Conservation (phyloP, 2,329 filamentous ascomycete species). For the Ceratocystis destructans region DNA sequence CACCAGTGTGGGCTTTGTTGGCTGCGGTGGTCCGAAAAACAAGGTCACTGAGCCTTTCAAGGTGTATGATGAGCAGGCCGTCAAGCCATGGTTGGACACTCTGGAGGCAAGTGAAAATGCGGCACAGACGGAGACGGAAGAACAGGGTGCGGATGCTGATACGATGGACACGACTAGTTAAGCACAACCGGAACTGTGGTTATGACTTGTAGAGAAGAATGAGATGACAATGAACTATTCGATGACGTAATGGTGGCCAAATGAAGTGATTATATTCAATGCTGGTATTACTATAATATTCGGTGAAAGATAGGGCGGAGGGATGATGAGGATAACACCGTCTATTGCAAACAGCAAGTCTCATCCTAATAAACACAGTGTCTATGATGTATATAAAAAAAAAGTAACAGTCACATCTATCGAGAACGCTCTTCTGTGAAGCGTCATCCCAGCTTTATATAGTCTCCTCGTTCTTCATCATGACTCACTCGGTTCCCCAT, state of each 20-base stretch:
- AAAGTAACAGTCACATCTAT: not conserved
- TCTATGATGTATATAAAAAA: not conserved
- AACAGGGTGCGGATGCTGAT: slow-evolving; percentile 29
- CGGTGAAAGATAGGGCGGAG: too few relatives aligned
- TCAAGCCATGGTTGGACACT: slow-evolving; percentile 73
- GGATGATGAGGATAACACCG: not conserved
- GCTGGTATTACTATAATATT: not conserved
- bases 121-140: slow-evolving; percentile 28
- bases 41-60: slow-evolving; percentile 62
- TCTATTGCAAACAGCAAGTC: too few relatives aligned
- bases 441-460: not conserved
- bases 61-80: slow-evolving; percentile 77
- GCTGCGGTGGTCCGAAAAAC: slow-evolving; percentile 42
- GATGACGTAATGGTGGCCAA: slow-evolving; percentile 2
- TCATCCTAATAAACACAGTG: not conserved
- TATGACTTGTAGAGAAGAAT: slow-evolving; percentile 17
- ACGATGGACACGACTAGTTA: slow-evolving; percentile 18
- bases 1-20: slow-evolving; percentile 79
- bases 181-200: slow-evolving; percentile 22
- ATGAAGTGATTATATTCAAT: slow-evolving; percentile 2
- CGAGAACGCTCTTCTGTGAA: not conserved
- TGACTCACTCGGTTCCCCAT: slow-evolving; percentile 54
- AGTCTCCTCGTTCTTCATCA: not conserved
- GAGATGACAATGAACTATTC: slow-evolving; percentile 12
- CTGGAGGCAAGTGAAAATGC: slow-evolving; percentile 39